phyloP scores from a whole-genome alignment of 306 rosid species.

The Carpinus fangiana region DNA sequence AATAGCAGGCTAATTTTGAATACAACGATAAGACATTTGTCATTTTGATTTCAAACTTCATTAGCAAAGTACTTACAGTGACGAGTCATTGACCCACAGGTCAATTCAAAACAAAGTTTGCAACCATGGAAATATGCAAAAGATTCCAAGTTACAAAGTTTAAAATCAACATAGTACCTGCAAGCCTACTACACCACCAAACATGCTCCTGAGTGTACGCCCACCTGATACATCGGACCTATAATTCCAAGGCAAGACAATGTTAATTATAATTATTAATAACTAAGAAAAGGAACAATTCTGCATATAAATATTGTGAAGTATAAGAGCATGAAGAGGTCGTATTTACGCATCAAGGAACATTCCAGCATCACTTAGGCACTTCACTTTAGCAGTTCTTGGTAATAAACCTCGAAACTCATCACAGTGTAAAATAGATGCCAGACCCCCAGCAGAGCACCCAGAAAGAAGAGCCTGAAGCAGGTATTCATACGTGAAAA shows the following conservation, averaged over 20 bases:
- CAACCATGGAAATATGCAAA: slow-evolving; percentile 22
- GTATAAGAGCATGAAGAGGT: slow-evolving; percentile 13
- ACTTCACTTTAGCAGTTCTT: slow-evolving; percentile 66
- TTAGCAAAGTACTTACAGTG: not conserved
- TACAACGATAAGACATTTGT: not conserved
- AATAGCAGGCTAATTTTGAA: not conserved
- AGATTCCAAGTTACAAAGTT: not conserved
- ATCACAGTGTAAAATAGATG: slow-evolving; percentile 89
- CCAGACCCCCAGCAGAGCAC: slow-evolving; percentile 98
- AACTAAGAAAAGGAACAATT: slow-evolving; percentile 9
- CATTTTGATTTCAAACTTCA: slow-evolving; percentile 3
- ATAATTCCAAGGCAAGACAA: slow-evolving; percentile 23
- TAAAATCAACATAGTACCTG: slow-evolving; percentile 52
- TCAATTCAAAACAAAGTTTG: not conserved
- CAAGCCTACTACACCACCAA: slow-evolving; percentile 69
- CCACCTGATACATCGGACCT: slow-evolving; percentile 74
- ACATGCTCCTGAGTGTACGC: slow-evolving; percentile 58
- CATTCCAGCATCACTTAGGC: slow-evolving; percentile 94
- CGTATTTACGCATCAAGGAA: slow-evolving; percentile 84
- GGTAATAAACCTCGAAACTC: slow-evolving; percentile 68
- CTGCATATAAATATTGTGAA: not conserved
- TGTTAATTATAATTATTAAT: slow-evolving; percentile 1
- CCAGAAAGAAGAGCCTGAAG: slow-evolving; percentile 93
- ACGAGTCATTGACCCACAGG: not conserved
- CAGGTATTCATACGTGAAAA: not conserved